Percentiles rank a stretch among this genome's conserved stretches.
These are phyloP conservation scores for Mucuna pruriens DNA, from an alignment of 306 rosid genomes.

Conservation along the genomic window DNA sequence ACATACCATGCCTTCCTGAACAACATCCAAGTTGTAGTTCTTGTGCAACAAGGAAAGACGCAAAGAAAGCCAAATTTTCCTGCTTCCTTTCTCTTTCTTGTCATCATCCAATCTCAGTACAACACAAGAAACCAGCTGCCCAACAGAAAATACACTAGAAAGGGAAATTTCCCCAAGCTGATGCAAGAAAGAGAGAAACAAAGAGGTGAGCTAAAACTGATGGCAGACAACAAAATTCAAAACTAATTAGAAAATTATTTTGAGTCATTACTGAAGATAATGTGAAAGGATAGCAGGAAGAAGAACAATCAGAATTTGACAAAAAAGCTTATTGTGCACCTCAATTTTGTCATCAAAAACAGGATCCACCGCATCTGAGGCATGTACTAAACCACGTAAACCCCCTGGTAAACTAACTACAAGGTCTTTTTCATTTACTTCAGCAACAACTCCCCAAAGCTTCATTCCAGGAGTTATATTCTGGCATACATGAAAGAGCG, in stretches of 20 bases:
- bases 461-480: constrained; percentile 91
- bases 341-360: constrained; percentile 50
- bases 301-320: background rate
- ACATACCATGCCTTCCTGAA: constrained; percentile 95
- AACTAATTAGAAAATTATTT: background rate
- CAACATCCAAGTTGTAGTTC: constrained; percentile 68
- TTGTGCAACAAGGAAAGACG: constrained; percentile 83
- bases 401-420: constrained; percentile 92
- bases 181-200: constrained; percentile 11
- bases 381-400: constrained; percentile 86
- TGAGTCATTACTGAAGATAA: background rate
- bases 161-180: constrained; percentile 71
- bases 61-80: constrained; percentile 95
- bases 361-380: constrained; percentile 78
- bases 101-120: constrained; percentile 78
- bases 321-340: constrained; percentile 48
- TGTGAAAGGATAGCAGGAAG: background rate
- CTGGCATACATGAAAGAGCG: constrained; percentile 46
- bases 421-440: constrained; percentile 87
- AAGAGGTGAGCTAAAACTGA: constrained; percentile 25
- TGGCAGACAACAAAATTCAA: background rate
- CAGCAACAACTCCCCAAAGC: constrained; percentile 92
- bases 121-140: constrained; percentile 84
- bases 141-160: constrained; percentile 66
- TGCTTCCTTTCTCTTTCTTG: constrained; percentile 76